Conservation (phyloP, 2,329 filamentous ascomycete genomes). For the Huntiella bhutanensis region DNA sequence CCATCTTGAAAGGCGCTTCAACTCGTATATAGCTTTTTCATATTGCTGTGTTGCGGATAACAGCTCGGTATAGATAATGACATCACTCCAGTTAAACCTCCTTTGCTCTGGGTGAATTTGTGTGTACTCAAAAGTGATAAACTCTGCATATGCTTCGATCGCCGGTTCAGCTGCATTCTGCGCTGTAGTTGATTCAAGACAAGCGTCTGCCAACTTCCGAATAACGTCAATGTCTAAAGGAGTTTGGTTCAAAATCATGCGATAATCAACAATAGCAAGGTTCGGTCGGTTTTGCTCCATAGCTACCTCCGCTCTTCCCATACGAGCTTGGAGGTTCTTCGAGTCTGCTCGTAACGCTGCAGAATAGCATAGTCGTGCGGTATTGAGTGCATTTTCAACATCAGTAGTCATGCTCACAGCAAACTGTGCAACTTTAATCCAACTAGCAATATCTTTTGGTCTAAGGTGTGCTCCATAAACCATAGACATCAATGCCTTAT, state of each 20-base stretch:
- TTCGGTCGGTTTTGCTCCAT: constrained; percentile 35
- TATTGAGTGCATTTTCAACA: constrained; percentile 28
- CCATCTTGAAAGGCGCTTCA: constrained; percentile 64
- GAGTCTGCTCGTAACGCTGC: constrained; percentile 39
- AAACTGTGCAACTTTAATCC: constrained; percentile 40
- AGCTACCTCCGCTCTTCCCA: constrained; percentile 39
- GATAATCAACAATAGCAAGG: constrained; percentile 37
- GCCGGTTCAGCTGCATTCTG: constrained; percentile 22
- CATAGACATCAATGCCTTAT: constrained; percentile 39
- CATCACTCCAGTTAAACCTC: constrained; percentile 53
- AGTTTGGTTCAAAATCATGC: constrained; percentile 30
- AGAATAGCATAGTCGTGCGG: constrained; percentile 39
- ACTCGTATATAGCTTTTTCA: constrained; percentile 43
- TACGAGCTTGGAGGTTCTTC: constrained; percentile 35
- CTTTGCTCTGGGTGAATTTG: constrained; percentile 17
- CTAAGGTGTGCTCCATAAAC: constrained; percentile 43
- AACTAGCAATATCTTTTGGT: constrained; percentile 39
- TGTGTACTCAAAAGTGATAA: constrained; percentile 24
- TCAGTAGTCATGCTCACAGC: constrained; percentile 23
- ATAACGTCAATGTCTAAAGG: constrained; percentile 36
- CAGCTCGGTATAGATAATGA: constrained; percentile 71
- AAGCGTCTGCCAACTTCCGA: constrained; percentile 36
- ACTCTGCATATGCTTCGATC: constrained; percentile 28
- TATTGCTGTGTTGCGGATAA: constrained; percentile 46
- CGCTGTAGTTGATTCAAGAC: constrained; percentile 31